phyloP scores from a whole-genome alignment of 2,329 filamentous ascomycete species.

The Plenodomus biglobosus region DNA sequence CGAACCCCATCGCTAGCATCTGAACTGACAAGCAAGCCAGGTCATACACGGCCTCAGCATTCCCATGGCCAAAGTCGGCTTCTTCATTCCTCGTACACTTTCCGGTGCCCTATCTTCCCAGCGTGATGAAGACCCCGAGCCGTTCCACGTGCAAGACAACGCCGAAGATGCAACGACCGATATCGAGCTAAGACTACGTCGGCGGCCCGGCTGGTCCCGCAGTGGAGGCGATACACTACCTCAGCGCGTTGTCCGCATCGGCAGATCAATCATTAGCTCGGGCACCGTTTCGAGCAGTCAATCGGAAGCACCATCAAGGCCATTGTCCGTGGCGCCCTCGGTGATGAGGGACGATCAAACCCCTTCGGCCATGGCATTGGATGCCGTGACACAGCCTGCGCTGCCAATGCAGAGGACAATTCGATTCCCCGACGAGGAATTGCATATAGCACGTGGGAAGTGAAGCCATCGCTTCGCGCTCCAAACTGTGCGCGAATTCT shows the following conservation, averaged over 20 bases:
- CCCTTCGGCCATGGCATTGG: not conserved
- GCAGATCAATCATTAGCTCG: conserved; percentile 36
- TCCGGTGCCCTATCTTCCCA: conserved; percentile 49
- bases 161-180: conserved; percentile 18
- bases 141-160: conserved; percentile 36
- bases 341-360: not conserved
- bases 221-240: conserved; percentile 27
- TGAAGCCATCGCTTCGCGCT: not conserved
- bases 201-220: conserved; percentile 26
- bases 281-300: conserved; percentile 12
- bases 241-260: conserved; percentile 38
- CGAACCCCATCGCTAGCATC: not conserved
- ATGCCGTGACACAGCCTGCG: not conserved
- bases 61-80: conserved; percentile 67
- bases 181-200: conserved; percentile 26
- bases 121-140: conserved; percentile 22
- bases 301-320: conserved; percentile 1
- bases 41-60: conserved; percentile 82
- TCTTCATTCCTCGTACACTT: conserved; percentile 65
- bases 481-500: too few relatives aligned
- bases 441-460: not conserved
- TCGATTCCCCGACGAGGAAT: not conserved
- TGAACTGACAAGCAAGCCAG: conserved; percentile 42
- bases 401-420: not conserved
- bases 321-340: not conserved